Evolutionary conservation across 2,329 filamentous ascomycete genomes (phyloP).

Genomic region (Emmonsiellopsis sp.): DNA sequence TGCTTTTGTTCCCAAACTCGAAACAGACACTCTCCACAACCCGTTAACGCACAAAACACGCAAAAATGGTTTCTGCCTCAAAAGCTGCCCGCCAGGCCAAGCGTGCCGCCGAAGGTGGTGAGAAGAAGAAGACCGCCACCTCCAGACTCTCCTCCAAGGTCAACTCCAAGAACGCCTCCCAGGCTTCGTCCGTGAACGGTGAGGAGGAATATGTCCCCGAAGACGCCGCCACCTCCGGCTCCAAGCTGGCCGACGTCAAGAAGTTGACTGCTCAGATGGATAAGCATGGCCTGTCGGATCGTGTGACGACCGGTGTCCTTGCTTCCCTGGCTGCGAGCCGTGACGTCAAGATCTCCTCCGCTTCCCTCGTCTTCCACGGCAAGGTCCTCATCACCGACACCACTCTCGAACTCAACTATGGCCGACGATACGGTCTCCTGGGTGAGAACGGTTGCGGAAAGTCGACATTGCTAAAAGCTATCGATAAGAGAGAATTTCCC

Average conservation of each 20-base stretch:
- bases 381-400: conserved; percentile 91
- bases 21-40: neutral
- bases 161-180: conserved; percentile 52
- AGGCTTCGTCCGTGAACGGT: conserved; percentile 58
- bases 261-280: conserved; percentile 89
- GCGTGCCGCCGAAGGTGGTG: conserved; percentile 57
- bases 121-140: conserved; percentile 66
- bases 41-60: conserved; percentile 3
- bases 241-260: conserved; percentile 72
- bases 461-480: conserved; percentile 93
- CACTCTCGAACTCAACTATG: conserved; percentile 85
- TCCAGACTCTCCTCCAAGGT: conserved; percentile 62
- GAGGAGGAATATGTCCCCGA: conserved; percentile 64
- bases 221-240: conserved; percentile 58
- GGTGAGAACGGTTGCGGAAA: conserved; percentile 99
- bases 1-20: conserved; percentile 1
- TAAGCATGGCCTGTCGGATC: conserved; percentile 89
- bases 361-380: conserved; percentile 93
- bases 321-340: conserved; percentile 74
- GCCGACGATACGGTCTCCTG: conserved; percentile 84
- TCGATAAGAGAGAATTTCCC: conserved; percentile 86
- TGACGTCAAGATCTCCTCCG: conserved; percentile 94
- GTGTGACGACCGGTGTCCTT: conserved; percentile 95
- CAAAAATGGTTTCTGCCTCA: conserved; percentile 56
- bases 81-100: conserved; percentile 60